Percentiles rank a stretch among this genome's conserved stretches.
These are phyloP conservation scores for Lactarius sanguifluus DNA, from an alignment of 768 basidiomycete genomes.

Conservation along the genomic window DNA sequence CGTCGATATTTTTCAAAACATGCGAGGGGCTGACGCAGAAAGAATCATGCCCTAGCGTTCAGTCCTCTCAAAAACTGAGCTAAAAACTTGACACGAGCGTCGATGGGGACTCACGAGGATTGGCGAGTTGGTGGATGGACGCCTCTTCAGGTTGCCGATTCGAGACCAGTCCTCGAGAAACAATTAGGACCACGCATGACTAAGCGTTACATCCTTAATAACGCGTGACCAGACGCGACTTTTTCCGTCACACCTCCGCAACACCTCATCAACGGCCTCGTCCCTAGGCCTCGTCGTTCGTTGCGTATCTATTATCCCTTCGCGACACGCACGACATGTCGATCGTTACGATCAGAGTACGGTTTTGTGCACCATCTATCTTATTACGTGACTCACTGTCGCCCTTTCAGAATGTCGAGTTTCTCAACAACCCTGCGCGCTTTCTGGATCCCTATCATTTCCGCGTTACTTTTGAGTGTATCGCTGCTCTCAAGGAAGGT, in stretches of 20 bases:
- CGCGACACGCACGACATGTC: constrained; percentile 21
- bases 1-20: constrained; percentile 11
- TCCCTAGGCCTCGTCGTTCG: not conserved
- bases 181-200: not conserved
- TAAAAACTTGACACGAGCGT: not conserved
- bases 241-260: constrained; percentile 4
- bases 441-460: constrained; percentile 92
- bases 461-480: constrained; percentile 96
- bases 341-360: constrained; percentile 31
- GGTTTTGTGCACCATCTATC: not conserved
- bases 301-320: constrained; percentile 1
- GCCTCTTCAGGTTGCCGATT: constrained; percentile 16
- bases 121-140: not conserved
- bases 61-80: not conserved
- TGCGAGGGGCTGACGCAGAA: constrained; percentile 6
- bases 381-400: not conserved
- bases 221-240: constrained; percentile 25
- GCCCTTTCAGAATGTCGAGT: constrained; percentile 70
- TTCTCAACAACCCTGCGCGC: constrained; percentile 89
- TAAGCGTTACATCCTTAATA: not conserved
- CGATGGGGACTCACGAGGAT: constrained; percentile 7
- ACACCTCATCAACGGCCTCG: not conserved
- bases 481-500: constrained; percentile 89
- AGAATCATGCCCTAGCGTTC: constrained; percentile 9
- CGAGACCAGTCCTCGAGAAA: not conserved